Evolutionary conservation across 306 rosid species (phyloP).

Genomic region (Luffa acutangula): DNA sequence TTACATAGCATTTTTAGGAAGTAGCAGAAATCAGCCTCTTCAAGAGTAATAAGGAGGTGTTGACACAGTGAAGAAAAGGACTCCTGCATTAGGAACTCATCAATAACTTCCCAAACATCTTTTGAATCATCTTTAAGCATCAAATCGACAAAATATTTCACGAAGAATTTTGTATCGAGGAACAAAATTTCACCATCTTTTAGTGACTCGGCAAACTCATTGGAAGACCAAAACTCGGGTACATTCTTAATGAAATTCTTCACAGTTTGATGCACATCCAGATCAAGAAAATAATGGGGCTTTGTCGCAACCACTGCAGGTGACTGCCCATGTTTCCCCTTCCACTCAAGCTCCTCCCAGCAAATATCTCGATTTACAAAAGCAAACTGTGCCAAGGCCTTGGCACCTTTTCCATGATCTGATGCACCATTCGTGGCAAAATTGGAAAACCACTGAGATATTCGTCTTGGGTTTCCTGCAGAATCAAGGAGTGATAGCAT

Average conservation of each 20-base stretch:
- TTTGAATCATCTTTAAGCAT: constrained; percentile 55
- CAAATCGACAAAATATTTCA: constrained; percentile 45
- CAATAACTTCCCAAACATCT: constrained; percentile 55
- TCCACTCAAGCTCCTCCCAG: constrained; percentile 98
- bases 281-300: constrained; percentile 86
- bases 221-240: constrained; percentile 88
- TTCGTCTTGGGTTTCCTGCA: constrained; percentile 65
- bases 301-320: constrained; percentile 95
- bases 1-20: constrained; percentile 44
- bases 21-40: constrained; percentile 49
- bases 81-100: constrained; percentile 54
- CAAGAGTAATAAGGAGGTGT: constrained; percentile 69
- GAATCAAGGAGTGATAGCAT: constrained; percentile 14
- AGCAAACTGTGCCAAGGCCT: constrained; percentile 70
- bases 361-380: constrained; percentile 73
- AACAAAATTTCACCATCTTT: constrained; percentile 74
- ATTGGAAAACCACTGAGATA: constrained; percentile 62
- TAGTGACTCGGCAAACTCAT: constrained; percentile 64
- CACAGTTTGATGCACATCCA: constrained; percentile 62
- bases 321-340: constrained; percentile 94
- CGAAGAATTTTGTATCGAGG: constrained; percentile 52
- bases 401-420: constrained; percentile 67
- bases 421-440: constrained; percentile 37
- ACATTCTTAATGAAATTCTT: constrained; percentile 71
- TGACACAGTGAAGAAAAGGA: constrained; percentile 62